A percentile compares a stretch with the other conserved stretches of the same genome.
These are phyloP conservation scores for Aspergillus fischeri DNA, from an alignment of 2,329 filamentous ascomycete genomes.

Conservation along the genomic window DNA sequence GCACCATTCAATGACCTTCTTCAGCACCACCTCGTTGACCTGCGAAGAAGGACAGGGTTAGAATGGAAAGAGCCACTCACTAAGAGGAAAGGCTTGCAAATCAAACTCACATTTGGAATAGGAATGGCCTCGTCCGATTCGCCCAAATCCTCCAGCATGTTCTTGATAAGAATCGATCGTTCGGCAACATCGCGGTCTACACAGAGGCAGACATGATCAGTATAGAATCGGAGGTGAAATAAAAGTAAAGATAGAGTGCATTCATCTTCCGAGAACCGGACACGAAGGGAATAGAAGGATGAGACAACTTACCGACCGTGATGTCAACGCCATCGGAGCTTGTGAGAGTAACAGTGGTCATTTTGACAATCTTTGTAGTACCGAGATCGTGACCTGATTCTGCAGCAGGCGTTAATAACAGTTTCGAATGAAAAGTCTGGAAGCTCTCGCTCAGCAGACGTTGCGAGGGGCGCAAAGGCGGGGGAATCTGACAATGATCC, in stretches of 20 bases:
- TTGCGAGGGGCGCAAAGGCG: background rate
- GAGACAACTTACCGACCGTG: conserved; percentile 45
- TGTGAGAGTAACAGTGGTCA: conserved; percentile 42
- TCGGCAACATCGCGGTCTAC: conserved; percentile 79
- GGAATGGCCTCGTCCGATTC: conserved; percentile 59
- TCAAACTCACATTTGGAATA: conserved; percentile 58
- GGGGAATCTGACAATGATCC: background rate
- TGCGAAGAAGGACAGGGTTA: conserved; percentile 26
- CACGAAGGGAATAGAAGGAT: background rate
- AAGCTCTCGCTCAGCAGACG: background rate
- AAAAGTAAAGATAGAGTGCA: background rate
- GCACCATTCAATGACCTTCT: conserved; percentile 98
- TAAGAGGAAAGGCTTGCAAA: background rate
- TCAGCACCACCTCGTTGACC: conserved; percentile 89
- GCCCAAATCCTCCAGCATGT: conserved; percentile 93
- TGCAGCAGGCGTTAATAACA: background rate
- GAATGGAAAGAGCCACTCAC: background rate
- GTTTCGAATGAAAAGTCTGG: background rate
- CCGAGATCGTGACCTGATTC: background rate
- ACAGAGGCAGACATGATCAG: conserved; percentile 28
- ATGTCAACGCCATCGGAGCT: conserved; percentile 50
- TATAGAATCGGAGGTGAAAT: background rate
- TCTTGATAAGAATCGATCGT: conserved; percentile 94
- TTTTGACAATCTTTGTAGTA: conserved; percentile 12
- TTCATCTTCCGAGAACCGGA: background rate